Conservation (phyloP, 2,329 filamentous ascomycete genomes). For the Botrytis tulipae region DNA sequence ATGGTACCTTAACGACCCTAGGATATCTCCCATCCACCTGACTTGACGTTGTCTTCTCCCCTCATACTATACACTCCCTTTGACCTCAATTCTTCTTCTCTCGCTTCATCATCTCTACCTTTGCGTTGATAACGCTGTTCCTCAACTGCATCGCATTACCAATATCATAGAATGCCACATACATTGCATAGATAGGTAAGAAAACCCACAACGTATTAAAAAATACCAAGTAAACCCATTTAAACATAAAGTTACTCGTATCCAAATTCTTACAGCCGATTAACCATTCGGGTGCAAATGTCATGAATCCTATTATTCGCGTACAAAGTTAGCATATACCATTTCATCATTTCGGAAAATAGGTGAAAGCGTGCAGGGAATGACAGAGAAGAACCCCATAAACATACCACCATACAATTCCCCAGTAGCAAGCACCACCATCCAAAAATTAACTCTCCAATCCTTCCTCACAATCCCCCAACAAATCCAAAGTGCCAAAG, state of each 20-base stretch:
- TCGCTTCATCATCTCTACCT: conserved; percentile 30
- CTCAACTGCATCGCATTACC: conserved; percentile 51
- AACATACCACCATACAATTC: conserved; percentile 62
- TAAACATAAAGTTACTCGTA: conserved; percentile 60
- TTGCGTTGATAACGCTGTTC: conserved; percentile 29
- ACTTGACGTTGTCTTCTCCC: neutral
- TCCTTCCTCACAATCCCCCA: conserved; percentile 57
- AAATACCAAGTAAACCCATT: conserved; percentile 65
- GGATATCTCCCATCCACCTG: neutral
- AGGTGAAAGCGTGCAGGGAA: no score
- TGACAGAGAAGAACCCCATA: neutral
- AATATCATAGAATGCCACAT: conserved; percentile 54
- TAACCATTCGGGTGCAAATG: conserved; percentile 69
- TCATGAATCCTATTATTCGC: conserved; percentile 58
- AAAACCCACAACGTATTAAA: conserved; percentile 69
- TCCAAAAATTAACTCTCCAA: conserved; percentile 56
- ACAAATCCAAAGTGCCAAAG: conserved; percentile 58
- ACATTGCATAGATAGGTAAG: conserved; percentile 59
- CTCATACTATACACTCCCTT: neutral
- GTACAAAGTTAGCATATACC: neutral
- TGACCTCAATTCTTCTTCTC: conserved; percentile 19
- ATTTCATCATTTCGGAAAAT: no score
- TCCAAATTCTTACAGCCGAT: conserved; percentile 61
- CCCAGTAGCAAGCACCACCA: conserved; percentile 63
- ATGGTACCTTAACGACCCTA: neutral